A percentile compares a stretch with the other conserved stretches of the same genome.
These are phyloP conservation scores for Sequoiadendron giganteum DNA, from an alignment of 75 land plant genomes.

Conservation along the genomic window DNA sequence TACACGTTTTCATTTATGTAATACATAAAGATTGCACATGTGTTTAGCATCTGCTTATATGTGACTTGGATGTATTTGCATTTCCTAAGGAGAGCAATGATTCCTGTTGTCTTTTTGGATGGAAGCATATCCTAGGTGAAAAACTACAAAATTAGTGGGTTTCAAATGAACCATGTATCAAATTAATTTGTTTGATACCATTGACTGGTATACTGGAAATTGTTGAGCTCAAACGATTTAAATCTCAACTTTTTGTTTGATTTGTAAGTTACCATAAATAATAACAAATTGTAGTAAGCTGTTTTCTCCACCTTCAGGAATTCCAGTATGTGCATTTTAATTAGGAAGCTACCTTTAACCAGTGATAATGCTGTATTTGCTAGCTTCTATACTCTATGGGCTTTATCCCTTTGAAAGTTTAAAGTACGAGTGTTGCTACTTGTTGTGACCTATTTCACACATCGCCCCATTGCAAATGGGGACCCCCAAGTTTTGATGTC, in stretches of 20 bases:
- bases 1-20: no score
- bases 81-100: neutral
- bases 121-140: neutral
- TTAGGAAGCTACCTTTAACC: neutral
- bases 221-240: neutral
- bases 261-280: neutral
- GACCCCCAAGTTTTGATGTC: no score
- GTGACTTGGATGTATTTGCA: neutral
- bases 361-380: neutral
- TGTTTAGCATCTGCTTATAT: no score
- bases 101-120: neutral
- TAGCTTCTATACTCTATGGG: neutral
- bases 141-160: neutral
- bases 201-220: neutral
- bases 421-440: neutral
- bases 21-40: no score
- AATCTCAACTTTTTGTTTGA: neutral
- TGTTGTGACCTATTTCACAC: no score
- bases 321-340: neutral
- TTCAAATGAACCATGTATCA: neutral
- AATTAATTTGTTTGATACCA: neutral
- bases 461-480: no score
- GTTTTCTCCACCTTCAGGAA: neutral
- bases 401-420: neutral
- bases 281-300: neutral